Evolutionary conservation across 305 asterid species (phyloP).

Genomic region (Euphrasia arctica): DNA sequence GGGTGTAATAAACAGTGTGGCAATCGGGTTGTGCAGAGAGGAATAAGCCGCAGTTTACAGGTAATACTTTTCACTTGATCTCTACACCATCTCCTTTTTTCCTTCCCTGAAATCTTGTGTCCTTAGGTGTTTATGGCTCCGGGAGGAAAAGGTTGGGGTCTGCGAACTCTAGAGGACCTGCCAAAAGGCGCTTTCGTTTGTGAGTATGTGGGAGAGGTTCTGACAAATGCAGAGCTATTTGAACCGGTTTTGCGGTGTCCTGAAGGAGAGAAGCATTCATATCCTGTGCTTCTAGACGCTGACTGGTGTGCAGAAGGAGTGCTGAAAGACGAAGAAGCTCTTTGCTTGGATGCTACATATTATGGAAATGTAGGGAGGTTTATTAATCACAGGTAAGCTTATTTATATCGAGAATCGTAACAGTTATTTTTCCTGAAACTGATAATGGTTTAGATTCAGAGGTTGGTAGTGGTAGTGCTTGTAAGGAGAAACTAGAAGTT

Average conservation of each 20-base stretch:
- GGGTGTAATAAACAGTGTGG: constrained; percentile 83
- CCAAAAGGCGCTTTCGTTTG: constrained; percentile 94
- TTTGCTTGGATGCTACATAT: constrained; percentile 87
- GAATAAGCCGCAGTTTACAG: constrained; percentile 75
- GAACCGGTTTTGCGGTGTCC: constrained; percentile 67
- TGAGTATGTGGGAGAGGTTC: constrained; percentile 95
- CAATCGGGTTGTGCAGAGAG: constrained; percentile 93
- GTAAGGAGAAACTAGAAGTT: background rate
- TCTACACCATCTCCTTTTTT: too few relatives aligned
- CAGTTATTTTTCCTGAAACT: constrained; percentile 8
- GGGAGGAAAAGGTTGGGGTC: constrained; percentile 92
- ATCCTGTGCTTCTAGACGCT: constrained; percentile 98
- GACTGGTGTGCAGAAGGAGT: constrained; percentile 86
- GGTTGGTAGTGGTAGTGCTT: background rate
- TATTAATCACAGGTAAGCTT: constrained; percentile 80
- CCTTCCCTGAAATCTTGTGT: constrained; percentile 11
- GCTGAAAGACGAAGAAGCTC: constrained; percentile 91
- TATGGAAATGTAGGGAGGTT: constrained; percentile 94
- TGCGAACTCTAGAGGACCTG: constrained; percentile 88
- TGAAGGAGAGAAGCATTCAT: constrained; percentile 60
- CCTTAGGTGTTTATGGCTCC: constrained; percentile 80
- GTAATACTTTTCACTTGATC: constrained; percentile 33
- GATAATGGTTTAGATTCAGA: background rate
- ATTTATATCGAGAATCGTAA: constrained; percentile 14
- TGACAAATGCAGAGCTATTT: constrained; percentile 76